phyloP scores from a whole-genome alignment of 73 alveolate species.

The Paramecium sexaurelia region DNA sequence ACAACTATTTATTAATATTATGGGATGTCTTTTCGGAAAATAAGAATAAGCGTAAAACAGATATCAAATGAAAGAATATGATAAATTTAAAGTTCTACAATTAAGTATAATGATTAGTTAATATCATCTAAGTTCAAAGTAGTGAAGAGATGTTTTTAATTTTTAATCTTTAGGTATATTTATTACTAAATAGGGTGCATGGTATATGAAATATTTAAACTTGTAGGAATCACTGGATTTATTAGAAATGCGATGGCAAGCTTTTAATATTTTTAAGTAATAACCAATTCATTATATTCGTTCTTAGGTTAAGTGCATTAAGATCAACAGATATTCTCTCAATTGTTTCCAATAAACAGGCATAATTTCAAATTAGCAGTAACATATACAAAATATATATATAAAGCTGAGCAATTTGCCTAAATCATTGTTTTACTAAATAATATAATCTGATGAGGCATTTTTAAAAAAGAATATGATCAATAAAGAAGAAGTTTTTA shows the following conservation, averaged over 20 bases:
- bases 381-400: not conserved
- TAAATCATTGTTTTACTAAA: not conserved
- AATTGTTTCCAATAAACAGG: slow-evolving; percentile 6
- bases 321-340: not conserved
- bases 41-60: slow-evolving; percentile 7
- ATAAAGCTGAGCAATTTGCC: not conserved
- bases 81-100: not conserved
- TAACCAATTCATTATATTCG: not conserved
- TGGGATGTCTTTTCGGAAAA: slow-evolving; percentile 51
- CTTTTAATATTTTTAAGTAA: not conserved
- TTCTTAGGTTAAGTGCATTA: not conserved
- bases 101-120: not conserved
- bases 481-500: not conserved
- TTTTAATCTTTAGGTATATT: not conserved
- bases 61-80: slow-evolving; percentile 42
- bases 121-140: slow-evolving; percentile 28
- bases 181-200: slow-evolving; percentile 15
- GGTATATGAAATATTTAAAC: slow-evolving; percentile 12
- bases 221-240: slow-evolving; percentile 42
- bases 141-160: not conserved
- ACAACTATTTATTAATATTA: slow-evolving; percentile 46
- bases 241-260: slow-evolving; percentile 10
- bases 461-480: not conserved
- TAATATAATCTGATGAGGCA: slow-evolving; percentile 5
- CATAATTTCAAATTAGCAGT: not conserved